Evolutionary conservation across 2,329 filamentous ascomycete species (phyloP).

Genomic region (Cercospora sp.): DNA sequence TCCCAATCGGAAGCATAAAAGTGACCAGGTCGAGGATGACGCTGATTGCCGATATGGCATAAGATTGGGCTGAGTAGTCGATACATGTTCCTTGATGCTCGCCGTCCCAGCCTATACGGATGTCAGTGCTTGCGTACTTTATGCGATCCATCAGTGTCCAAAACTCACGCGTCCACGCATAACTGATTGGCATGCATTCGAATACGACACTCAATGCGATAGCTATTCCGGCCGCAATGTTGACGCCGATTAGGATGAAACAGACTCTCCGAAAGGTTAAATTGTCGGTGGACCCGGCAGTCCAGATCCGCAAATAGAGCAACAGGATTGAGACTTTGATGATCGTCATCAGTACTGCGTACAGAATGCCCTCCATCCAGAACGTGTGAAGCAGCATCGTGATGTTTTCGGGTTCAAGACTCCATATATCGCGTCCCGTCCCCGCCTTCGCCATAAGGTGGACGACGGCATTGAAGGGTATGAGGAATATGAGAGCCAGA

Average conservation of each 20-base stretch:
- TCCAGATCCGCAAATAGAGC: constrained; percentile 19
- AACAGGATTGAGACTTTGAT: constrained; percentile 15
- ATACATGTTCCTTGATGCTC: constrained; percentile 10
- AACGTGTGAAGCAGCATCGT: constrained; percentile 7
- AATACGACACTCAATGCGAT: constrained; percentile 6
- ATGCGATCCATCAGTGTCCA: neutral
- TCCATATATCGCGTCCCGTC: constrained; percentile 15
- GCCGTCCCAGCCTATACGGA: constrained; percentile 3
- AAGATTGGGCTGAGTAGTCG: constrained; percentile 5
- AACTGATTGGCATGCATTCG: constrained; percentile 10
- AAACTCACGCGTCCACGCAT: constrained; percentile 12
- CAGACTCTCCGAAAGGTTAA: constrained; percentile 7
- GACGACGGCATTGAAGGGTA: neutral
- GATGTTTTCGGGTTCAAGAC: constrained; percentile 8
- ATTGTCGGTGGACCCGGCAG: constrained; percentile 1
- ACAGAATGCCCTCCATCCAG: constrained; percentile 15
- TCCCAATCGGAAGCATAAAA: constrained; percentile 12
- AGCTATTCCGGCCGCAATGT: constrained; percentile 3
- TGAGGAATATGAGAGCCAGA: constrained; percentile 8
- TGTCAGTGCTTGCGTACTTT: neutral
- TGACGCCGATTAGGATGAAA: constrained; percentile 10
- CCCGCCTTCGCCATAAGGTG: constrained; percentile 7
- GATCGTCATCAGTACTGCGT: constrained; percentile 15
- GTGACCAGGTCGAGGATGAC: constrained; percentile 10
- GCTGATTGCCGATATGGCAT: constrained; percentile 13